Percentiles rank a stretch among this genome's conserved stretches.
Conservation (phyloP, 2,329 filamentous ascomycete genomes). For the Ophiosphaerella korrae region DNA sequence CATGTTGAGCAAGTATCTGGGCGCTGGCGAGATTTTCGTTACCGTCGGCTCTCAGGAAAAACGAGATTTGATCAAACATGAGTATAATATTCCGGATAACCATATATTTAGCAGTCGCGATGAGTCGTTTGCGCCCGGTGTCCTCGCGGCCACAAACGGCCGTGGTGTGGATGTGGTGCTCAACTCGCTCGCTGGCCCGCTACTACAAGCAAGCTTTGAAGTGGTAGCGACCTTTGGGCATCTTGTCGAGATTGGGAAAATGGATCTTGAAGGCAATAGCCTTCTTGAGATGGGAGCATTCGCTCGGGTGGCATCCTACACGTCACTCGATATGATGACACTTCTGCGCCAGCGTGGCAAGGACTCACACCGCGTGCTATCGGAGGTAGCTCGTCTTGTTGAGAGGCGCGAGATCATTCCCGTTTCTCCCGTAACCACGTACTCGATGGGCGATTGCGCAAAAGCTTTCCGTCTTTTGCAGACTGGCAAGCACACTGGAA, state of each 20-base stretch:
- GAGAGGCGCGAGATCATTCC: conserved; percentile 5
- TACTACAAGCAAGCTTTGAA: too few relatives aligned
- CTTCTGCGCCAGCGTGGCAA: conserved; percentile 9
- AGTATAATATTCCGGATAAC: conserved; percentile 19
- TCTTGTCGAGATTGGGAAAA: conserved; percentile 31
- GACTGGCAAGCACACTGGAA: conserved; percentile 46
- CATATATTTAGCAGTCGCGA: conserved; percentile 35
- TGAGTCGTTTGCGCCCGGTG: conserved; percentile 9
- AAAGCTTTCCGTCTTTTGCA: conserved; percentile 27
- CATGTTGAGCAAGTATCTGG: background rate
- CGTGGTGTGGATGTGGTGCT: conserved; percentile 41
- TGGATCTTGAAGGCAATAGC: conserved; percentile 13
- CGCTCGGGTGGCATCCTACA: conserved; percentile 5
- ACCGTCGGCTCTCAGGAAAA: conserved; percentile 23
- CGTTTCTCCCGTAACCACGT: conserved; percentile 7
- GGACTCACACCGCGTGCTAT: conserved; percentile 1
- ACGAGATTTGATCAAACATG: conserved; percentile 11
- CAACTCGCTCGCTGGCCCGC: conserved; percentile 16
- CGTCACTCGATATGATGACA: conserved; percentile 1
- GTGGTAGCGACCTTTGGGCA: conserved; percentile 33
- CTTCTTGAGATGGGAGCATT: conserved; percentile 20
- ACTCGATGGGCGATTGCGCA: conserved; percentile 7
- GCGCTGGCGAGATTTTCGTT: conserved; percentile 17
- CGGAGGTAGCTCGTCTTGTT: conserved; percentile 9
- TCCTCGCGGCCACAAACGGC: conserved; percentile 15